Conservation (phyloP, 2,329 filamentous ascomycete species). For the Trichoderma harzianum region DNA sequence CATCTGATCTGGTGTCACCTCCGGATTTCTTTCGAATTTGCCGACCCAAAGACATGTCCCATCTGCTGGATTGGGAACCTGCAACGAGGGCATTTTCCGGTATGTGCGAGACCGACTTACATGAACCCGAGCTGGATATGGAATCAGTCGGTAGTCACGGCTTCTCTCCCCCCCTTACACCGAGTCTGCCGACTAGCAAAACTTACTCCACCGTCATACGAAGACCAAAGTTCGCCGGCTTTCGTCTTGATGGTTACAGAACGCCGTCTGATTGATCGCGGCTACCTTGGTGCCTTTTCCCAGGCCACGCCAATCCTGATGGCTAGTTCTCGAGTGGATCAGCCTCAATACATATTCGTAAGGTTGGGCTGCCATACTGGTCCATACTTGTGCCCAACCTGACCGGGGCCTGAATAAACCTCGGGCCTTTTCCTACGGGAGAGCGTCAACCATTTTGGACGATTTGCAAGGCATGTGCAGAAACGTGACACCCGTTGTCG, state of each 20-base stretch:
- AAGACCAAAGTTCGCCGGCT: neutral
- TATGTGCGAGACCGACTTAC: neutral
- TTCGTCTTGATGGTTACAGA: neutral
- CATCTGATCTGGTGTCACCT: neutral
- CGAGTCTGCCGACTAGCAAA: neutral
- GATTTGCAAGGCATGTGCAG: neutral
- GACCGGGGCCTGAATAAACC: slow-evolving; percentile 5
- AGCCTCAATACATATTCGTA: neutral
- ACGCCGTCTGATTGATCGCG: neutral
- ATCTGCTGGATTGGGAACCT: neutral
- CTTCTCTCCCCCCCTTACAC: neutral
- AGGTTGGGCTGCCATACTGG: slow-evolving; percentile 11
- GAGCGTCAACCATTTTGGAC: neutral
- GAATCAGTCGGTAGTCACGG: neutral
- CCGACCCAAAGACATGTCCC: neutral
- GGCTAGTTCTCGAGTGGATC: slow-evolving; percentile 3
- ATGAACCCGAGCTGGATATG: neutral
- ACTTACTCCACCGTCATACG: neutral
- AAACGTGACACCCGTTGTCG: neutral
- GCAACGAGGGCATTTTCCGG: neutral
- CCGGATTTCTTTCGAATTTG: neutral
- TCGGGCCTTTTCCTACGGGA: neutral
- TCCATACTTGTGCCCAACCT: slow-evolving; percentile 9
- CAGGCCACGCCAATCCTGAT: neutral
- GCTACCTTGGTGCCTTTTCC: neutral